Evolutionary conservation across 1,284 basidiomycete species (phyloP).

Genomic region (Sanguinoderma infundibulare): DNA sequence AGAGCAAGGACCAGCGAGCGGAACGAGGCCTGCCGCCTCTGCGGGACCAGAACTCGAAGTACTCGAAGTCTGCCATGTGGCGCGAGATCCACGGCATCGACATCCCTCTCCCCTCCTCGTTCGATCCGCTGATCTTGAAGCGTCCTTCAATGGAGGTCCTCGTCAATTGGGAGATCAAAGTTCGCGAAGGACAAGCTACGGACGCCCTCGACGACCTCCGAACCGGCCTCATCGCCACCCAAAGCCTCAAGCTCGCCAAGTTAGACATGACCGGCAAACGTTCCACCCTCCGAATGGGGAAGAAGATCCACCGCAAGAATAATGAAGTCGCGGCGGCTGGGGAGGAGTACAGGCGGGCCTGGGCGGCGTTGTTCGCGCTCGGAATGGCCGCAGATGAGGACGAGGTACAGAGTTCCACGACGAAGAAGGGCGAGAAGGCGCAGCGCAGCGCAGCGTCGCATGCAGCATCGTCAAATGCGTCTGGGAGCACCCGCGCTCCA

Average conservation of each 20-base stretch:
- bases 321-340: slow-evolving; percentile 4
- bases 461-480: no score
- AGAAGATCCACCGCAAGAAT: slow-evolving; percentile 10
- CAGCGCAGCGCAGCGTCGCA: no score
- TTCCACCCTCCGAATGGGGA: neutral
- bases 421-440: neutral
- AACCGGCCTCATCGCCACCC: neutral
- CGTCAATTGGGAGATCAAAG: neutral
- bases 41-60: neutral
- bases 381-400: neutral
- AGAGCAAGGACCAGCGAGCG: neutral
- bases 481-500: neutral
- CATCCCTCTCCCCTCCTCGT: neutral
- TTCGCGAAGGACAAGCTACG: neutral
- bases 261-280: slow-evolving; percentile 2
- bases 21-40: neutral
- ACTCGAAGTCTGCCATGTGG: neutral
- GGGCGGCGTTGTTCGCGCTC: neutral
- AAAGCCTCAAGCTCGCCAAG: neutral
- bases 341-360: slow-evolving; percentile 4
- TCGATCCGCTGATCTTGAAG: neutral
- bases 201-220: neutral
- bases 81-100: neutral
- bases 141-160: neutral
- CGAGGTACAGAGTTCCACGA: no score